Conservation (phyloP, 2,329 filamentous ascomycete genomes). For the Dactylonectria estremocensis region DNA sequence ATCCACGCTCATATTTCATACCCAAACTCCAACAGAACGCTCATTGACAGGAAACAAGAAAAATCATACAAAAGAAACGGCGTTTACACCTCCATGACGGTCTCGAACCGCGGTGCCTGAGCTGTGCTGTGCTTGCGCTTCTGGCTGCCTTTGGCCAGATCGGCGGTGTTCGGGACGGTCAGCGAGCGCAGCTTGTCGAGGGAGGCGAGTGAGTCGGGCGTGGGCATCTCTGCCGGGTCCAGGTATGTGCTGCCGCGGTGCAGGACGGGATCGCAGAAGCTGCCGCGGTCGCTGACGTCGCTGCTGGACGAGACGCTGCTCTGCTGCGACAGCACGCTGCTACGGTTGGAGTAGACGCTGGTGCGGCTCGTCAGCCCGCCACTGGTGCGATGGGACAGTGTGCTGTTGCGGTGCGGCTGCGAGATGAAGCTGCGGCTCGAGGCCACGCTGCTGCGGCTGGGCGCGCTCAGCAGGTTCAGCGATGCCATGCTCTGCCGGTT, state of each 20-base stretch:
- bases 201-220: not conserved
- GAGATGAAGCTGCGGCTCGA: not conserved
- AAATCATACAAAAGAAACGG: not conserved
- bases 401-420: not conserved
- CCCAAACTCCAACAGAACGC: slow-evolving; percentile 3
- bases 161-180: too few species aligned
- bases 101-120: not conserved
- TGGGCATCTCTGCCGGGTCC: not conserved
- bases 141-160: not conserved
- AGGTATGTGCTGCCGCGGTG: slow-evolving; percentile 26
- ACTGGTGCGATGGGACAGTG: not conserved
- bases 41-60: not conserved
- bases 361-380: not conserved
- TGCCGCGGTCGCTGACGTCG: not conserved
- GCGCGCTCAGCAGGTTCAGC: not conserved
- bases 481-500: not conserved
- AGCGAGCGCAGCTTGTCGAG: not conserved
- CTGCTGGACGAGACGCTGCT: too few species aligned
- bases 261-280: slow-evolving; percentile 5
- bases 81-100: slow-evolving; percentile 2
- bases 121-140: not conserved
- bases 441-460: not conserved
- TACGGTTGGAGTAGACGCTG: not conserved
- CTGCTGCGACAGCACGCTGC: not conserved
- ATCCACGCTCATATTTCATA: not conserved